phyloP scores from a whole-genome alignment of 1,284 basidiomycete genomes.

The Somion occarium region DNA sequence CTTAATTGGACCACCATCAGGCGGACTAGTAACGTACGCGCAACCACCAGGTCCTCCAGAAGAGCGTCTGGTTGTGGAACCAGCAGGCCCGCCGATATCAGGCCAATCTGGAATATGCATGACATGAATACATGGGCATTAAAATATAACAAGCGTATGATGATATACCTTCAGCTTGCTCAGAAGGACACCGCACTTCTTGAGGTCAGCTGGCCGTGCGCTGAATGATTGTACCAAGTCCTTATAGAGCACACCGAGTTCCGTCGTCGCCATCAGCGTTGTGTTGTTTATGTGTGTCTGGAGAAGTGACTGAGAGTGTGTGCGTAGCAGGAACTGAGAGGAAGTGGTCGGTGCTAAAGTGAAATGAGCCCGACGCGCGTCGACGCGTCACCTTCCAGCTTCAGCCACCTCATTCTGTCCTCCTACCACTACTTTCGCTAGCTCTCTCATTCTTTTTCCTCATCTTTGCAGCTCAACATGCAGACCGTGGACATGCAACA shows the following conservation, averaged over 20 bases:
- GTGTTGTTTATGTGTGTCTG: slow-evolving; percentile 3
- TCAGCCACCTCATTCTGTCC: slow-evolving; percentile 18
- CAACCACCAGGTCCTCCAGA: slow-evolving; percentile 59
- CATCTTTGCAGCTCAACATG: slow-evolving; percentile 39
- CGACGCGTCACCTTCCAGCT: slow-evolving; percentile 31
- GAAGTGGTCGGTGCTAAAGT: slow-evolving; percentile 28
- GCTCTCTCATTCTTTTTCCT: slow-evolving; percentile 22
- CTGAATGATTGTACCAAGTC: slow-evolving; percentile 60
- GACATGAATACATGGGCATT: not conserved
- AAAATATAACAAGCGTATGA: not conserved
- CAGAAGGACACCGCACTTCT: slow-evolving; percentile 57
- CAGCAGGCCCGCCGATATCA: slow-evolving; percentile 76
- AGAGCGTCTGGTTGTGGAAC: slow-evolving; percentile 57
- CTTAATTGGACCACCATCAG: not conserved
- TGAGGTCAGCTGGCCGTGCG: slow-evolving; percentile 58
- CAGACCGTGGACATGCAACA: slow-evolving; percentile 68
- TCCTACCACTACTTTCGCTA: slow-evolving; percentile 18
- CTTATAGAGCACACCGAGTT: slow-evolving; percentile 58
- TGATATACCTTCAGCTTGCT: slow-evolving; percentile 65
- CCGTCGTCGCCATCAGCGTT: slow-evolving; percentile 41
- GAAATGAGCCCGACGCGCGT: slow-evolving; percentile 52
- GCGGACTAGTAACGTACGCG: slow-evolving; percentile 71
- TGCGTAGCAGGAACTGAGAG: slow-evolving; percentile 14
- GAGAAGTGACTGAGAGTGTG: slow-evolving; percentile 2
- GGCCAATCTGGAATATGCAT: slow-evolving; percentile 51